Percentiles rank a stretch among this genome's conserved stretches.
Conservation (phyloP, 352 stramenopile genomes). For the Pythium monospermum region DNA sequence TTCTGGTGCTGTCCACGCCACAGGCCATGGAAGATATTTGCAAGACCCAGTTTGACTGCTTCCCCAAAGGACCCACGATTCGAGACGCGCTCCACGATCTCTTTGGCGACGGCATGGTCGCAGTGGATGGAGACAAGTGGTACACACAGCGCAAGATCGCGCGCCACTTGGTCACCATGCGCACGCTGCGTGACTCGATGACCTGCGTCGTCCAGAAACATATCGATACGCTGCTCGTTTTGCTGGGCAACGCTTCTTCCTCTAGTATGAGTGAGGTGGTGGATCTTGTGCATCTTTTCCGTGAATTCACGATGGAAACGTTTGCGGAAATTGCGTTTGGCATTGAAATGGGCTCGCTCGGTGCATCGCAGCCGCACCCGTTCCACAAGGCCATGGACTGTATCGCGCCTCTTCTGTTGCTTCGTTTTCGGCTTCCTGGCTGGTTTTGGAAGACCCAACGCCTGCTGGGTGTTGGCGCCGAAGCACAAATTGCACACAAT, state of each 20-base stretch:
- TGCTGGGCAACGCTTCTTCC: constrained; percentile 8
- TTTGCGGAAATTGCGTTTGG: constrained; percentile 37
- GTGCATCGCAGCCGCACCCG: constrained; percentile 12
- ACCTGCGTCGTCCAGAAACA: constrained; percentile 21
- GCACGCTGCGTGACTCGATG: constrained; percentile 22
- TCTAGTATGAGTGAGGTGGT: background rate
- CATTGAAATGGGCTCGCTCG: constrained; percentile 25
- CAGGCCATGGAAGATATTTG: constrained; percentile 34
- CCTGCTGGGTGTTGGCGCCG: constrained; percentile 19
- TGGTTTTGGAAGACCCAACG: constrained; percentile 35
- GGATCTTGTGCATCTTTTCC: constrained; percentile 23
- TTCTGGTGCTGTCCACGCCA: constrained; percentile 28
- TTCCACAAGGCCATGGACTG: constrained; percentile 27
- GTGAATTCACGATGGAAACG: constrained; percentile 28
- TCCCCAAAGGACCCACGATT: constrained; percentile 44
- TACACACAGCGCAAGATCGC: constrained; percentile 25
- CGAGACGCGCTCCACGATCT: constrained; percentile 31
- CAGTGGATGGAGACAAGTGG: constrained; percentile 23
- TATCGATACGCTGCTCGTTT: constrained; percentile 16
- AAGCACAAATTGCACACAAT: constrained; percentile 20
- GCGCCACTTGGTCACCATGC: constrained; percentile 25
- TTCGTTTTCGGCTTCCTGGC: constrained; percentile 21
- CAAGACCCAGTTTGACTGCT: constrained; percentile 62
- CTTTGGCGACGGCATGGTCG: constrained; percentile 38
- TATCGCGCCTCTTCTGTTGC: constrained; percentile 8